A percentile compares a stretch with the other conserved stretches of the same genome.
Conservation (phyloP, 768 basidiomycete species). For the Macrolepiota fuliginosa region DNA sequence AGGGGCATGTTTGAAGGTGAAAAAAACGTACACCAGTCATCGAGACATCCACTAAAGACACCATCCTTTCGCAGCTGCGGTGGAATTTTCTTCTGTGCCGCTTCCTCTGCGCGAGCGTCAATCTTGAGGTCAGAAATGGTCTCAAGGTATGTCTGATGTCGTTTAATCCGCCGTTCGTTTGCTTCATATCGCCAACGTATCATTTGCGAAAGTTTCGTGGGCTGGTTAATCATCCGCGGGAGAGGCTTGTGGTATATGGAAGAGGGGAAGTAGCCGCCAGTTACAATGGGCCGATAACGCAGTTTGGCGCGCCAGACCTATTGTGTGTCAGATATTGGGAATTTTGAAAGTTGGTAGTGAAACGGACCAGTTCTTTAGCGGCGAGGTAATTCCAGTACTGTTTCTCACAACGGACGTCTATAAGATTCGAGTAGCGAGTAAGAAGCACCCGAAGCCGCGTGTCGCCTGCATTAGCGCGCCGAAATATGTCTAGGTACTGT, state of each 20-base stretch:
- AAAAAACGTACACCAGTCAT: conserved; percentile 41
- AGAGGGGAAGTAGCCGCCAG: conserved; percentile 68
- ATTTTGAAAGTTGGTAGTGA: not conserved
- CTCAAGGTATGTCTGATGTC: conserved; percentile 28
- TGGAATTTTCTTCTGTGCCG: conserved; percentile 11
- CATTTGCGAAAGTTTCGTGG: conserved; percentile 66
- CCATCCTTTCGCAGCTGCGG: not conserved
- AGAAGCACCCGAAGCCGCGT: conserved; percentile 42
- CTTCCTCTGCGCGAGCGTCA: conserved; percentile 38
- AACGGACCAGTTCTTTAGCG: conserved; percentile 50
- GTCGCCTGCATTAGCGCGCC: conserved; percentile 53
- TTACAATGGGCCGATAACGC: conserved; percentile 63
- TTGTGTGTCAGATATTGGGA: not conserved
- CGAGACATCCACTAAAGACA: conserved; percentile 20
- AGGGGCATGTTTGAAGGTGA: not conserved
- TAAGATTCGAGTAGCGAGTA: conserved; percentile 54
- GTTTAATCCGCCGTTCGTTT: conserved; percentile 40
- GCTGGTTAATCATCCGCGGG: conserved; percentile 80
- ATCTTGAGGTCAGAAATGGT: conserved; percentile 25
- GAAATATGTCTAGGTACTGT: conserved; percentile 63
- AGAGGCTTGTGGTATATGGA: conserved; percentile 65
- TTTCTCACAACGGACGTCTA: conserved; percentile 49
- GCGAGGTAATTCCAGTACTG: conserved; percentile 44
- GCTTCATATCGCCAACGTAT: conserved; percentile 45
- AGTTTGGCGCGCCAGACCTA: conserved; percentile 59